phyloP scores from a whole-genome alignment of 164 flowering plant species.

The Houttuynia cordata region DNA sequence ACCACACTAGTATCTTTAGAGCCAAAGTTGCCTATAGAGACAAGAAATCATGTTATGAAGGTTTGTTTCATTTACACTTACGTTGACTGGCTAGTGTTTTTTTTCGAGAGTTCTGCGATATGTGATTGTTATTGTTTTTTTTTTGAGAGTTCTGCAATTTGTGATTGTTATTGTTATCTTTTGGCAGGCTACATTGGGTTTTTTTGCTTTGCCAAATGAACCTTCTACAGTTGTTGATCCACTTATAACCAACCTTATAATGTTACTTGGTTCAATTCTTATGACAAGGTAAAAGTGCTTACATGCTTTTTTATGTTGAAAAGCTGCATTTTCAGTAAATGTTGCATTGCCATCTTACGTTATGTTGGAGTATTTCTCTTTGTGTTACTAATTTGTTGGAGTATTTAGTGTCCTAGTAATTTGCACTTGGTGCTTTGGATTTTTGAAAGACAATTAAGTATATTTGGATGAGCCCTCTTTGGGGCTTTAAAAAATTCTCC shows the following conservation, averaged over 20 bases:
- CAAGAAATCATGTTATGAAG: conserved; percentile 85
- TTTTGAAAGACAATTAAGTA: too few species aligned
- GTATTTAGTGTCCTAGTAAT: too few species aligned
- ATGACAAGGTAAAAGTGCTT: conserved; percentile 53
- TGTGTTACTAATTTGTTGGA: too few species aligned
- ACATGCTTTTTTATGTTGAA: not conserved
- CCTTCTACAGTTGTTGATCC: conserved; percentile 65
- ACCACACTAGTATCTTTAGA: conserved; percentile 95
- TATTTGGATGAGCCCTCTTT: too few species aligned
- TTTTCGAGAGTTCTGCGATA: not conserved
- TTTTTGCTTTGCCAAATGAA: conserved; percentile 87
- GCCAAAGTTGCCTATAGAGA: conserved; percentile 80
- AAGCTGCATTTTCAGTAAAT: not conserved
- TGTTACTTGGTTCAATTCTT: conserved; percentile 88
- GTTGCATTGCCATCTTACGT: not conserved
- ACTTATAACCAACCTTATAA: conserved; percentile 74
- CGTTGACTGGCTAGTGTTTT: not conserved
- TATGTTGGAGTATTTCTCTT: too few species aligned
- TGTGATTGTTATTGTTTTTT: not conserved
- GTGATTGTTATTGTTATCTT: not conserved
- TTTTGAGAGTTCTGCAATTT: not conserved
- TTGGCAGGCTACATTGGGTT: conserved; percentile 90
- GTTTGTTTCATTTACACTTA: conserved; percentile 17
- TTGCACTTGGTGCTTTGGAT: too few species aligned
- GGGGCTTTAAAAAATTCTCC: too few species aligned